phyloP scores from a whole-genome alignment of 352 stramenopile species.

The Globisporangium iwayamae region DNA sequence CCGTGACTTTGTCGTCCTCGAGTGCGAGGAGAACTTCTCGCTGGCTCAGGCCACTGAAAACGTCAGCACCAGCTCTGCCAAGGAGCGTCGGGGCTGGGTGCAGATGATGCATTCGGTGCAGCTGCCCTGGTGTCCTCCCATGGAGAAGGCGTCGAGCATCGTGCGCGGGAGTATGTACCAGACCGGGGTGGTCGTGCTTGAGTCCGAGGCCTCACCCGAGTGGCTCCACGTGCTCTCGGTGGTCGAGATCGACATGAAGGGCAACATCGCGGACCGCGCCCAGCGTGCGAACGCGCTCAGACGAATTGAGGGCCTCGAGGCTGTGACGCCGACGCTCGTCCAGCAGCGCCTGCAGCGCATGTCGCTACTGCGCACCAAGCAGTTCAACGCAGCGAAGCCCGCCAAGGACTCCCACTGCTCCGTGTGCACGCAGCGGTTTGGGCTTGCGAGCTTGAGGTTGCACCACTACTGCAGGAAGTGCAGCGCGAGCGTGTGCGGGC shows the following conservation, averaged over 20 bases:
- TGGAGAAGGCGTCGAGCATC: constrained; percentile 29
- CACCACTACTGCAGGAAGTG: constrained; percentile 22
- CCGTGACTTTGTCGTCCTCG: constrained; percentile 42
- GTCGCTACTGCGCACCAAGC: constrained; percentile 16
- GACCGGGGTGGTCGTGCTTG: constrained; percentile 33
- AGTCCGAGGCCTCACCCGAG: constrained; percentile 18
- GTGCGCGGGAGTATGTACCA: constrained; percentile 36
- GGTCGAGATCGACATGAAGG: constrained; percentile 29
- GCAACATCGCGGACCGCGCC: constrained; percentile 13
- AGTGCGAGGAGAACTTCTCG: constrained; percentile 31
- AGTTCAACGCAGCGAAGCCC: constrained; percentile 15
- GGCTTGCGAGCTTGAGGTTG: constrained; percentile 14
- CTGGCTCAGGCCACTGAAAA: background rate
- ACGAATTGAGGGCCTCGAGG: constrained; percentile 10
- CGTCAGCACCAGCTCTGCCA: background rate
- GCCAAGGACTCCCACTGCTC: constrained; percentile 15
- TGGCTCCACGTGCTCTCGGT: constrained; percentile 26
- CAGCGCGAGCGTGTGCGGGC: constrained; percentile 16
- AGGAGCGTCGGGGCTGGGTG: constrained; percentile 35
- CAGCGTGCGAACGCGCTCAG: constrained; percentile 16
- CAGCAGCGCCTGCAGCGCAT: constrained; percentile 20
- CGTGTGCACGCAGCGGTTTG: constrained; percentile 20
- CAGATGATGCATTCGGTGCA: constrained; percentile 61
- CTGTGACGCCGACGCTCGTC: constrained; percentile 10
- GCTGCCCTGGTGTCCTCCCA: constrained; percentile 41